Evolutionary conservation across 2,329 filamentous ascomycete genomes (phyloP).

Genomic region (Alternaria consortialis): DNA sequence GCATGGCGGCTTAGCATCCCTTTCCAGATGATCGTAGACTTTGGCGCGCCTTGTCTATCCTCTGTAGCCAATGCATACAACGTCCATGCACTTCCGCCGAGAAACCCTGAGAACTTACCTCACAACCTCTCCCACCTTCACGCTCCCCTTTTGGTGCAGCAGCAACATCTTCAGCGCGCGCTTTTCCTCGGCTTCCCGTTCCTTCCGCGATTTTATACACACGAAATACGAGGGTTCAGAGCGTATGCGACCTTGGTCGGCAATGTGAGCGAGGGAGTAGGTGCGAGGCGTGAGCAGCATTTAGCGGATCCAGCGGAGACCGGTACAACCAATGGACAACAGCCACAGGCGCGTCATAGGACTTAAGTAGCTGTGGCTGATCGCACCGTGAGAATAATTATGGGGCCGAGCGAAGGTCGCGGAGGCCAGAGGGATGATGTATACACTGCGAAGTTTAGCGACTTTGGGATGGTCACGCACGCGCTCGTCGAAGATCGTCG

Average conservation of each 20-base stretch:
- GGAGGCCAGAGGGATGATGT: conserved; percentile 9
- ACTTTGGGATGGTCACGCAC: conserved; percentile 15
- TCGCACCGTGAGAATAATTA: conserved; percentile 4
- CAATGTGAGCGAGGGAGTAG: conserved; percentile 49
- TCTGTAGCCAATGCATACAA: neutral
- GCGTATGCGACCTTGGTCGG: conserved; percentile 44
- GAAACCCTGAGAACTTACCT: conserved; percentile 61
- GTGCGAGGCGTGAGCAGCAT: conserved; percentile 55
- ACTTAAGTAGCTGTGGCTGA: conserved; percentile 16
- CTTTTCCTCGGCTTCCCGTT: conserved; percentile 42
- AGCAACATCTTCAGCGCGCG: conserved; percentile 74
- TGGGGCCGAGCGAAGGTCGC: conserved; percentile 4
- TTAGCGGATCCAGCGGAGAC: conserved; percentile 40
- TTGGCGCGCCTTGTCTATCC: neutral
- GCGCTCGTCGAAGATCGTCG: conserved; percentile 16
- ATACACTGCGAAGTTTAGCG: conserved; percentile 2
- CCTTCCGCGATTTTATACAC: conserved; percentile 44
- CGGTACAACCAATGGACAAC: conserved; percentile 28
- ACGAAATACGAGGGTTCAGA: conserved; percentile 47
- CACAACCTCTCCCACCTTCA: conserved; percentile 94
- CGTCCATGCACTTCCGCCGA: conserved; percentile 1
- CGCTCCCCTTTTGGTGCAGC: conserved; percentile 86
- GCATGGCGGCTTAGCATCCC: conserved; percentile 12
- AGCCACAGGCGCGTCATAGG: conserved; percentile 27
- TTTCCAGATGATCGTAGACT: neutral